Evolutionary conservation across 2,329 filamentous ascomycete genomes (phyloP), one percentile per base, ranked within the genome.

Genomic region (Penicillium sp.): DNA sequence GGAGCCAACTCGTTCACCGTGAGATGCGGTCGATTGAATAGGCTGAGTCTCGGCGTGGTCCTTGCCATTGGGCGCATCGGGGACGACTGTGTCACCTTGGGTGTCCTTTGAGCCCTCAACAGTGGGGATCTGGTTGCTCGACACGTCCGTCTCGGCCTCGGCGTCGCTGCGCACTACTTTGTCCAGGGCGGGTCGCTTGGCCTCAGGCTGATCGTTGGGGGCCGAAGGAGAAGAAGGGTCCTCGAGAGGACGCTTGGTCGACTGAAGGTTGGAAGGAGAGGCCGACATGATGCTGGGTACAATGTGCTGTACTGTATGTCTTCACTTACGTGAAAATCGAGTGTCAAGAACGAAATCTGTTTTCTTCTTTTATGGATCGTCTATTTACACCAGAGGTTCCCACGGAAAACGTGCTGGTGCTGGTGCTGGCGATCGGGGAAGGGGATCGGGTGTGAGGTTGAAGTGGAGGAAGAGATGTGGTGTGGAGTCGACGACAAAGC

Each of bases 211-310:
- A 70, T 98, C 95, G 73, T 86, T 91, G 39, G 90, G 89, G 61
- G 90, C 90, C 31, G 92, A 96, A 35, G 95, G 95, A 10, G 95
- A 99, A 19, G 95, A 98, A 11, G 93, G 90, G 73, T 98, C 95
- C 82, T 99, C 95, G 64, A 99, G 86, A 60, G 95, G 95, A 71
- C 95, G 92, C 85, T 99, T 99, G 62, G 78, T 75, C 61, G 79
- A 80, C 63, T 78, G 75, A 58, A 79, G 72, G 56, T 75, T 79
- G 59, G 75, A 78, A 55, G 78, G 79, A 63, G 78, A 91, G 62
- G 88, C 84, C 79, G 90, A 92, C 90, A 93, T 93, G 68, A 76
- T 85, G 77, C 19, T 27, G 10, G 31, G 37, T 77, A 70, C 67
- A 59, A 59, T 70, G 63, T 69, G 61, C 60, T 64, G 64, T 57